These are phyloP conservation scores for Hibiscus mutabilis DNA, from an alignment of 345 rosid genomes.

Conservation along the genomic window DNA sequence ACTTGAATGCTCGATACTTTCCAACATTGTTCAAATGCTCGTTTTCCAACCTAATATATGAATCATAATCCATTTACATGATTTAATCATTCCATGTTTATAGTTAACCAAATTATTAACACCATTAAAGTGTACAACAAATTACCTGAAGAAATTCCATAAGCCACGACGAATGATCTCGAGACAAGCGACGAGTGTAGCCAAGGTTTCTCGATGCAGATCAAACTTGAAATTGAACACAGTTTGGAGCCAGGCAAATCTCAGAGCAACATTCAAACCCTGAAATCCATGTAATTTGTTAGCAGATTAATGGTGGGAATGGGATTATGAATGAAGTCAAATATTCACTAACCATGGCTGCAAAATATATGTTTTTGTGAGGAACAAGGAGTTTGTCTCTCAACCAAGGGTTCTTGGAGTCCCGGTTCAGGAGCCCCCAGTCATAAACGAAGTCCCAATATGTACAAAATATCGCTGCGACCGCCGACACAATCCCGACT, in stretches of 20 bases:
- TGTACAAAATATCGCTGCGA: constrained; percentile 41
- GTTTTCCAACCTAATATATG: constrained; percentile 65
- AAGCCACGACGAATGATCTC: constrained; percentile 71
- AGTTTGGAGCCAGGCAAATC: constrained; percentile 64
- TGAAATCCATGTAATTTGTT: constrained; percentile 7
- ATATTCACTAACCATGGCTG: constrained; percentile 43
- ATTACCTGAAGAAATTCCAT: constrained; percentile 71
- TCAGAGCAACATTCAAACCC: constrained; percentile 47
- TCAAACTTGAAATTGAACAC: constrained; percentile 27
- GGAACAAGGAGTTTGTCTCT: constrained; percentile 67
- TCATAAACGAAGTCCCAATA: constrained; percentile 68
- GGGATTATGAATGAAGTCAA: neutral
- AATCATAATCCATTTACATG: too few relatives aligned
- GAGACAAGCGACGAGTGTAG: constrained; percentile 48
- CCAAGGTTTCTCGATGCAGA: constrained; percentile 33
- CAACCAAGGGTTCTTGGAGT: constrained; percentile 51
- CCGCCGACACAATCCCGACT: constrained; percentile 41
- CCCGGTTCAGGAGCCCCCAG: constrained; percentile 60
- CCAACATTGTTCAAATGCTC: constrained; percentile 74
- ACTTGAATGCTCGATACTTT: constrained; percentile 61
- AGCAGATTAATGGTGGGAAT: neutral
- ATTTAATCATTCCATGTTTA: too few relatives aligned
- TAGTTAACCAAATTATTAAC: too few relatives aligned
- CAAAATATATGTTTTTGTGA: constrained; percentile 37
- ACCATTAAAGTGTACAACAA: too few relatives aligned